Evolutionary conservation across 140 eudicot species (phyloP), one percentile per base, ranked within the genome.

Genomic region (Oenanthe javanica): DNA sequence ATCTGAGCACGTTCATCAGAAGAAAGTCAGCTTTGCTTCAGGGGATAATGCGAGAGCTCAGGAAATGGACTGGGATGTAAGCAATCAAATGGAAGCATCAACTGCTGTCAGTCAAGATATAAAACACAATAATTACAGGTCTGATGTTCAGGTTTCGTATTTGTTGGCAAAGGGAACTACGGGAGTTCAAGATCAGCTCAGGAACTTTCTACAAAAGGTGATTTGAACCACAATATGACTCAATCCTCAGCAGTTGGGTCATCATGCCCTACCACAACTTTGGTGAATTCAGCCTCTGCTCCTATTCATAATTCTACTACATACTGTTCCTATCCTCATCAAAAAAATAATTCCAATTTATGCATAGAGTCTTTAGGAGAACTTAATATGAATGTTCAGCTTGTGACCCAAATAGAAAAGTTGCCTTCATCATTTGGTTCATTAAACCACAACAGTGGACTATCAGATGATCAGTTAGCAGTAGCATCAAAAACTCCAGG

Each of bases 181-280:
- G n/a, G 86, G 86, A 42, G 79, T 71, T 84, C 89, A 89, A 50
- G 88, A 87, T 82, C 95, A 89, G 72, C 83, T 83, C 69, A 85
- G 88, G 75, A 90, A 85, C 89, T 94, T 92, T 79, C 77, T 94
- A 78, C 97, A 86, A 59, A n/a, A n/a, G 84, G 87, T 84, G 96
- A 94, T 76, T 87, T 80, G 75, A 84, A 82, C 86, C 89, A 88
- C 63, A 91, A 89, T 27, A 83, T 90, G 85, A 90, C 97, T 59
- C 93, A 90, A 83, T 90, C 93, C 49, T 92, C 96, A 72, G 89
- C 80, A 77, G 92, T 84, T 80, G 98, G 96, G 54, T 89, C 93
- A 74, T 85, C 90, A 77, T 90, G 95, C 80, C 87, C 91, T 69
- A 92, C 97, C 69, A 87, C 96, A 67, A 92, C 97, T 12, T 80